A percentile compares a stretch with the other conserved stretches of the same genome.
Conservation (phyloP, 257 asterid species). For the Fraxinus pennsylvanica region DNA sequence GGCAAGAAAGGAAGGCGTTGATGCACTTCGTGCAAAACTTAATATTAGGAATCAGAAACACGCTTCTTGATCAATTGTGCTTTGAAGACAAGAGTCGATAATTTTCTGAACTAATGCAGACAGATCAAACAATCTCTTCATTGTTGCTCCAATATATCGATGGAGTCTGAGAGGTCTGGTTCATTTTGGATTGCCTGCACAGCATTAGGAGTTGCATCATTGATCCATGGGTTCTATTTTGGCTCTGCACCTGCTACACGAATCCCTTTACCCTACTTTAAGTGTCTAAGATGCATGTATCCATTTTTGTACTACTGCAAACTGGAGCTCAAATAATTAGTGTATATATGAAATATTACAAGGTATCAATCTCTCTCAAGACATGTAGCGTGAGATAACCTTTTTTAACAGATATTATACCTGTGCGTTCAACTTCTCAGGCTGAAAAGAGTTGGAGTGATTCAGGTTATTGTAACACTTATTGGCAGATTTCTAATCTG, state of each 20-base stretch:
- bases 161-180: background rate
- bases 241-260: conserved; percentile 19
- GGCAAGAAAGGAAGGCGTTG: conserved; percentile 67
- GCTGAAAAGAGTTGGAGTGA: background rate
- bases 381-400: conserved; percentile 1
- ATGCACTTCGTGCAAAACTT: conserved; percentile 57
- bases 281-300: conserved; percentile 19
- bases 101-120: conserved; percentile 10
- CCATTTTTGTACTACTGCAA: background rate
- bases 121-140: background rate
- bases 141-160: background rate
- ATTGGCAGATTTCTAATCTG: background rate
- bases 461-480: background rate
- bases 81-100: background rate
- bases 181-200: background rate
- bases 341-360: conserved; percentile 8
- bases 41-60: conserved; percentile 44
- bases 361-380: conserved; percentile 14
- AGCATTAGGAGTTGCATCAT: background rate
- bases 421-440: background rate
- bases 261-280: background rate
- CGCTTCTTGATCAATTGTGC: conserved; percentile 36
- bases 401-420: background rate
- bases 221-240: conserved; percentile 1
- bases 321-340: conserved; percentile 10